Evolutionary conservation across 2,329 filamentous ascomycete species (phyloP).

Genomic region (Aureobasidium leucospermi): DNA sequence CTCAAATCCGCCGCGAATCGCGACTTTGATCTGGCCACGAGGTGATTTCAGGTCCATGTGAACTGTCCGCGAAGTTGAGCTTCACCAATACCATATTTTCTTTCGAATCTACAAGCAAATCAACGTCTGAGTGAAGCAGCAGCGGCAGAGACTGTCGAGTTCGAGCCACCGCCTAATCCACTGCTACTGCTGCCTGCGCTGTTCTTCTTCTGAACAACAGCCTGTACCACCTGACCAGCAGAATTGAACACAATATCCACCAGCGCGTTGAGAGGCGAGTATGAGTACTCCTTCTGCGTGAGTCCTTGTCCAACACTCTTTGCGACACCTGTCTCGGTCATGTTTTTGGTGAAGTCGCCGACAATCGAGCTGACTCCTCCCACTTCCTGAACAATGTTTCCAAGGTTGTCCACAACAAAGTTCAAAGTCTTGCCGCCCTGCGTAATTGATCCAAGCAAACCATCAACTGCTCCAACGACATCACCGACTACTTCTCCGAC

Average conservation of each 20-base stretch:
- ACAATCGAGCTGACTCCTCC: conserved; percentile 46
- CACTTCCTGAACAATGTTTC: conserved; percentile 56
- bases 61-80: too few species aligned
- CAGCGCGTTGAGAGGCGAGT: conserved; percentile 43
- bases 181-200: conserved; percentile 12
- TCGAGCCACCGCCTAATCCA: neutral
- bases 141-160: conserved; percentile 2
- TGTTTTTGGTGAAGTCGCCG: conserved; percentile 52
- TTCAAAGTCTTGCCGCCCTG: conserved; percentile 45
- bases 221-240: conserved; percentile 49
- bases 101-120: neutral
- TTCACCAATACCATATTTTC: too few species aligned
- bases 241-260: conserved; percentile 51
- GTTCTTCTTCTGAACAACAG: conserved; percentile 30
- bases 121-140: neutral
- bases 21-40: too few species aligned
- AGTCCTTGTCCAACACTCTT: conserved; percentile 29
- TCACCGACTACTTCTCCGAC: conserved; percentile 40
- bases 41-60: too few species aligned
- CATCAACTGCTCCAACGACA: conserved; percentile 49
- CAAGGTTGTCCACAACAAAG: conserved; percentile 49
- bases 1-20: too few species aligned
- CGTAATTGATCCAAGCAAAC: conserved; percentile 52
- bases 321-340: conserved; percentile 42
- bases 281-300: conserved; percentile 47